Percentiles rank a stretch among this genome's conserved stretches.
These are phyloP conservation scores for Scheffersomyces coipomensis DNA, from an alignment of 805 yeast species.

Conservation along the genomic window DNA sequence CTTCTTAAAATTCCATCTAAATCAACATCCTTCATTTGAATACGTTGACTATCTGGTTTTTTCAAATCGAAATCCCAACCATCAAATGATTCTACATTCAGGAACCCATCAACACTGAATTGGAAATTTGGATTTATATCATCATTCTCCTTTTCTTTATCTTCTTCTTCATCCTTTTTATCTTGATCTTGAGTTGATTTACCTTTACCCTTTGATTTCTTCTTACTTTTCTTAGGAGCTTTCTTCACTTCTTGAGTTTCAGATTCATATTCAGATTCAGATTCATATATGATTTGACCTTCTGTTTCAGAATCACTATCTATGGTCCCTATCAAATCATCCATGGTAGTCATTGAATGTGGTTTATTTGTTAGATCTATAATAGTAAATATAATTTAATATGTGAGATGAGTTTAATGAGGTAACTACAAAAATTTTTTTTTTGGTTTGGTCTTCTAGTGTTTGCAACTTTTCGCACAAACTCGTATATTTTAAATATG, in stretches of 20 bases:
- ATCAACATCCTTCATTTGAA: constrained; percentile 63
- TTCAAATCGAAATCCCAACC: constrained; percentile 78
- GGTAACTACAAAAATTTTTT: no score
- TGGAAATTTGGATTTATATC: constrained; percentile 73
- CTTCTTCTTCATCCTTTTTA: constrained; percentile 15
- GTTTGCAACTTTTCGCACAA: no score
- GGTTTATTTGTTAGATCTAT: no score
- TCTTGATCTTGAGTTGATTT: constrained; percentile 6
- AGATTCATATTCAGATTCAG: constrained; percentile 21
- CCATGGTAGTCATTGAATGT: constrained; percentile 8
- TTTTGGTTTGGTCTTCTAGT: no score
- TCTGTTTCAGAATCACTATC: constrained; percentile 70
- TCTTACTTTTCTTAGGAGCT: constrained; percentile 13
- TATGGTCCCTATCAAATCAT: constrained; percentile 71
- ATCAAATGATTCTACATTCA: constrained; percentile 43
- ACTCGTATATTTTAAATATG: no score
- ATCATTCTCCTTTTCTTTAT: constrained; percentile 36
- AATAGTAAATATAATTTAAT: no score
- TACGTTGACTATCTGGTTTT: constrained; percentile 13
- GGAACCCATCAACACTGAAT: constrained; percentile 65
- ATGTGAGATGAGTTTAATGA: no score
- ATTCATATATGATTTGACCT: constrained; percentile 13
- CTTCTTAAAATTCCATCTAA: constrained; percentile 82
- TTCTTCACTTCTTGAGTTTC: constrained; percentile 43
- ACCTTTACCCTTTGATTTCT: constrained; percentile 18